Percentiles rank a stretch among this genome's conserved stretches.
Conservation (phyloP, 345 rosid genomes). For the Salix brachista region DNA sequence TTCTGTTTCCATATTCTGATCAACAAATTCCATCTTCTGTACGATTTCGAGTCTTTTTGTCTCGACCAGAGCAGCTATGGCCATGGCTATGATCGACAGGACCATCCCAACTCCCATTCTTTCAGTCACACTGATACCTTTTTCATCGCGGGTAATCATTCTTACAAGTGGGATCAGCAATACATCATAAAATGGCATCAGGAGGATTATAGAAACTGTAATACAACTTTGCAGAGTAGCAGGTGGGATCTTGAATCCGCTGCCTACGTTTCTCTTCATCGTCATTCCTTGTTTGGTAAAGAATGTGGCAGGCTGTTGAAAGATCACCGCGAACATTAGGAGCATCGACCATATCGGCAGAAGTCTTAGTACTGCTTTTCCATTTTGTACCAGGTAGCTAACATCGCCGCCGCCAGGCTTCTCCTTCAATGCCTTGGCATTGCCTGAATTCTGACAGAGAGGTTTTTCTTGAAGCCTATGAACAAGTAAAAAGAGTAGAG, state of each 20-base stretch:
- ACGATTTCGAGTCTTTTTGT: slow-evolving; percentile 50
- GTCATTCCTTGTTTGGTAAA: slow-evolving; percentile 90
- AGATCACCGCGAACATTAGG: slow-evolving; percentile 80
- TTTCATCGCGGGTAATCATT: slow-evolving; percentile 36
- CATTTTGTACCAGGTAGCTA: slow-evolving; percentile 31
- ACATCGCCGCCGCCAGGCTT: slow-evolving; percentile 17
- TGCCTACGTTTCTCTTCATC: slow-evolving; percentile 71
- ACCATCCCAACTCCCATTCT: slow-evolving; percentile 93
- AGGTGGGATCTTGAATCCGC: slow-evolving; percentile 76
- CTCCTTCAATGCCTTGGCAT: slow-evolving; percentile 8
- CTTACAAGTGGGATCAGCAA: slow-evolving; percentile 55
- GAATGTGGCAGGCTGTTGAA: slow-evolving; percentile 82
- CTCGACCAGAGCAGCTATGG: slow-evolving; percentile 79
- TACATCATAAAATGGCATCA: slow-evolving; percentile 77
- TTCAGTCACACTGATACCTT: slow-evolving; percentile 61
- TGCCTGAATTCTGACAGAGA: slow-evolving; percentile 38
- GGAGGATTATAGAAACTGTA: slow-evolving; percentile 76
- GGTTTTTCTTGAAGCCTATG: slow-evolving; percentile 80
- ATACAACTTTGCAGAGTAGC: slow-evolving; percentile 89
- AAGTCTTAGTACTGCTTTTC: slow-evolving; percentile 45
- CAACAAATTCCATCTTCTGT: slow-evolving; percentile 16
- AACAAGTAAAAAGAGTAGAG: neutral
- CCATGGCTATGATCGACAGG: slow-evolving; percentile 74
- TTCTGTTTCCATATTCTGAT: slow-evolving; percentile 9
- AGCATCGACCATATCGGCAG: slow-evolving; percentile 91